A percentile compares a stretch with the other conserved stretches of the same genome.
phyloP scores from a whole-genome alignment of 345 rosid genomes.

The Pseudoturritis turrita region DNA sequence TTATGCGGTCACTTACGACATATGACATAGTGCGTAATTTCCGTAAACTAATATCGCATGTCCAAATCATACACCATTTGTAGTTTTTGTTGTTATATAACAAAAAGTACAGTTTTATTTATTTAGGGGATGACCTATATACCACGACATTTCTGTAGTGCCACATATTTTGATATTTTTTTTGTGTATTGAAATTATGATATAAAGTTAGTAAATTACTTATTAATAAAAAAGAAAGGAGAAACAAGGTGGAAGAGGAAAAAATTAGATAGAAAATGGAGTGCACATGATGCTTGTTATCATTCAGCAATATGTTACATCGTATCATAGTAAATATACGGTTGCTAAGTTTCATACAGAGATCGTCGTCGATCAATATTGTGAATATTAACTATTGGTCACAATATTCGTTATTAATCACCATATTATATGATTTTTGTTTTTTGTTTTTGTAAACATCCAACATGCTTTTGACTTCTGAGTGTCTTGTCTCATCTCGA shows the following conservation, averaged over 20 bases:
- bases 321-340: not conserved
- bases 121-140: constrained; percentile 5
- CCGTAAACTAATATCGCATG: not conserved
- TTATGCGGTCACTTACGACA: constrained; percentile 5
- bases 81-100: constrained; percentile 1
- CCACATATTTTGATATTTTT: constrained; percentile 6
- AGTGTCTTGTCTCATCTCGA: not conserved
- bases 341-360: not conserved
- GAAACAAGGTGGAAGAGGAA: not conserved
- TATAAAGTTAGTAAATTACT: not conserved
- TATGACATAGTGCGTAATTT: not conserved
- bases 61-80: constrained; percentile 13
- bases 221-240: not conserved
- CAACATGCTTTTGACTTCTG: not conserved
- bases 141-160: constrained; percentile 17
- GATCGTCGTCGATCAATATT: not conserved
- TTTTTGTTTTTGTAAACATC: not conserved
- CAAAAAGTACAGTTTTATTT: not conserved
- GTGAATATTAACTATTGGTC: not conserved
- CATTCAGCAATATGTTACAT: not conserved
- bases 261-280: not conserved
- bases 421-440: not conserved
- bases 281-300: not conserved
- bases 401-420: not conserved
- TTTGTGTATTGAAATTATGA: not conserved